These are phyloP conservation scores for Ophiocordyceps camponoti-saundersi DNA, from an alignment of 2,329 filamentous ascomycete species.

Conservation along the genomic window DNA sequence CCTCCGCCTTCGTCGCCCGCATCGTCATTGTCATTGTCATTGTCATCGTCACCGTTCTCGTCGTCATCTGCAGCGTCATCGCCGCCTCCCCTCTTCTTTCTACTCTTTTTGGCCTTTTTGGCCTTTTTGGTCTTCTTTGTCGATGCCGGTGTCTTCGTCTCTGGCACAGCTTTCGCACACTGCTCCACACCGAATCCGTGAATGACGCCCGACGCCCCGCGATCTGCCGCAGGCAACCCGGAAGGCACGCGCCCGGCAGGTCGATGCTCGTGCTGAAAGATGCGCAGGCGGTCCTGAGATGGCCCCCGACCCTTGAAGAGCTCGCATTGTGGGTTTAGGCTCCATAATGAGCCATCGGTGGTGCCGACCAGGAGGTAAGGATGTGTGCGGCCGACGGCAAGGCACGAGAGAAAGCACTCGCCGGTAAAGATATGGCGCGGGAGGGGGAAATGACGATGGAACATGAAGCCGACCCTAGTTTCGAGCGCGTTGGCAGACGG, in stretches of 20 bases:
- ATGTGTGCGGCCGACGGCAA: constrained; percentile 31
- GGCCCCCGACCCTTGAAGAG: constrained; percentile 17
- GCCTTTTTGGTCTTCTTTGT: constrained; percentile 18
- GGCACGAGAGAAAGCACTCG: constrained; percentile 30
- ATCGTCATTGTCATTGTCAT: constrained; percentile 12
- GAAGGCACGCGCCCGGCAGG: constrained; percentile 13
- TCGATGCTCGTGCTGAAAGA: constrained; percentile 38
- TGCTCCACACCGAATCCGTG: constrained; percentile 33
- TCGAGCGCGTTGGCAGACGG: constrained; percentile 35
- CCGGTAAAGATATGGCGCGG: constrained; percentile 33
- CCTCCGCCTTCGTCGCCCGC: constrained; percentile 5
- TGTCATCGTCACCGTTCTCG: constrained; percentile 3
- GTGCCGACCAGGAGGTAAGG: constrained; percentile 36
- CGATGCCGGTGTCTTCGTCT: constrained; percentile 18
- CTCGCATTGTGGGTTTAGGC: constrained; percentile 21
- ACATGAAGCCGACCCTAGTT: constrained; percentile 33
- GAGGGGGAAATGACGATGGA: constrained; percentile 33
- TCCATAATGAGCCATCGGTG: constrained; percentile 35
- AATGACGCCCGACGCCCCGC: constrained; percentile 32
- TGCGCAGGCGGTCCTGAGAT: constrained; percentile 15
- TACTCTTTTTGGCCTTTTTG: constrained; percentile 18
- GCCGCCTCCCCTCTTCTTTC: background rate
- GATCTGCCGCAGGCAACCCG: constrained; percentile 11
- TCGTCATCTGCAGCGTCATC: constrained; percentile 5
- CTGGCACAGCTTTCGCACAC: constrained; percentile 27